phyloP scores from a whole-genome alignment of 352 stramenopile genomes.

The Pythium vanterpoolii region DNA sequence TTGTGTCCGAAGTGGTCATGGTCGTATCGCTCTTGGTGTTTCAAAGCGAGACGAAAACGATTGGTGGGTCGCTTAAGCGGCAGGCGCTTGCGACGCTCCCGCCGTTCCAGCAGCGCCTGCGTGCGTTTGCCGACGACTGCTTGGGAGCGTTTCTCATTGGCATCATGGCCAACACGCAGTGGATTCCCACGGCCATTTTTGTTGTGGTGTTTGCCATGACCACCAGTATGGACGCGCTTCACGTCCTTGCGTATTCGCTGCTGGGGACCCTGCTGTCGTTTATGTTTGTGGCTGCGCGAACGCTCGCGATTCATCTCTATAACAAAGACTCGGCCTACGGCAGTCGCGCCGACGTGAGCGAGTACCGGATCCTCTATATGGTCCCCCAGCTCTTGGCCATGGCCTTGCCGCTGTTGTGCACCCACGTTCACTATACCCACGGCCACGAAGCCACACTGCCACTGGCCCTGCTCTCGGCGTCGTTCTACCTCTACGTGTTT shows the following conservation, averaged over 20 bases:
- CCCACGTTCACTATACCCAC: slow-evolving; percentile 51
- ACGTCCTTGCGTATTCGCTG: slow-evolving; percentile 43
- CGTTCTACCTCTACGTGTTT: slow-evolving; percentile 64
- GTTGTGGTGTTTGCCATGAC: slow-evolving; percentile 48
- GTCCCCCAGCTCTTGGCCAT: slow-evolving; percentile 37
- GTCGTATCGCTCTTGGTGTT: slow-evolving; percentile 83
- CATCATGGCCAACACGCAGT: slow-evolving; percentile 63
- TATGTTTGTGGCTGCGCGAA: slow-evolving; percentile 54
- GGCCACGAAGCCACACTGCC: slow-evolving; percentile 40
- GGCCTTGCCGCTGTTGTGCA: slow-evolving; percentile 38
- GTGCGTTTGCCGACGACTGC: slow-evolving; percentile 51
- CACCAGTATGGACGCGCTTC: slow-evolving; percentile 34
- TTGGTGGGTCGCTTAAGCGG: not conserved
- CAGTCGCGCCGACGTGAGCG: slow-evolving; percentile 38
- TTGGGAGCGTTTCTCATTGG: slow-evolving; percentile 45
- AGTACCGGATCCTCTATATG: slow-evolving; percentile 55
- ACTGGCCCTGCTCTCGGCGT: slow-evolving; percentile 39
- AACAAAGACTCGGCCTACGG: slow-evolving; percentile 56
- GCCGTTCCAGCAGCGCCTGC: slow-evolving; percentile 26
- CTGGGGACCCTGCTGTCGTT: slow-evolving; percentile 38
- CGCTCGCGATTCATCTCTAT: slow-evolving; percentile 55
- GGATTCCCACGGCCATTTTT: slow-evolving; percentile 49
- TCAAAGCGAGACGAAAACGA: not conserved
- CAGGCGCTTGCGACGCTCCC: slow-evolving; percentile 2
- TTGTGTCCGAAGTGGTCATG: slow-evolving; percentile 74